phyloP scores from a whole-genome alignment of 2,329 filamentous ascomycete genomes.

The Penicillium decumbens region DNA sequence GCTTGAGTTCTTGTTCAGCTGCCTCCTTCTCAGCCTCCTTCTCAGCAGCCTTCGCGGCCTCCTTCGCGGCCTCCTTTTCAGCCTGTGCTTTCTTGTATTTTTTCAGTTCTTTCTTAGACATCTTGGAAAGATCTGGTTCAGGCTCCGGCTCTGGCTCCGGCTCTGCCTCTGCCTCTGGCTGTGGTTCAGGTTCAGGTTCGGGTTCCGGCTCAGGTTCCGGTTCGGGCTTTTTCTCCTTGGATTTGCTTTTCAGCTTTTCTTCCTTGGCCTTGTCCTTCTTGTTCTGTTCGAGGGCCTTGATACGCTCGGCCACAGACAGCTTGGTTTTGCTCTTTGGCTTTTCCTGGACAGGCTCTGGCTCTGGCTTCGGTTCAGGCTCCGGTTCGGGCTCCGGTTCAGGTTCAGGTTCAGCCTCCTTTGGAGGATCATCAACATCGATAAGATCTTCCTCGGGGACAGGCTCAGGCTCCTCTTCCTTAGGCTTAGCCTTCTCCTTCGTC shows the following conservation, averaged over 20 bases:
- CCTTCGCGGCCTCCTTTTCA: constrained; percentile 27
- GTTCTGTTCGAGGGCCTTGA: constrained; percentile 45
- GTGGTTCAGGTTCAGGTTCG: constrained; percentile 22
- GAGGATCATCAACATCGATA: constrained; percentile 38
- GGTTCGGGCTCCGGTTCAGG: constrained; percentile 32
- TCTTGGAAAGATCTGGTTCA: constrained; percentile 19
- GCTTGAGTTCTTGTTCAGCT: constrained; percentile 18
- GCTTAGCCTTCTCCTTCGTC: constrained; percentile 36
- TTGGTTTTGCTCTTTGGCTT: constrained; percentile 43
- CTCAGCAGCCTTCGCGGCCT: constrained; percentile 2
- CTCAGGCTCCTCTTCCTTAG: constrained; percentile 18
- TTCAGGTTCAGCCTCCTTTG: constrained; percentile 30
- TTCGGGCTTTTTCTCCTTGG: constrained; percentile 21
- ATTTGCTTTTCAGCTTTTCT: constrained; percentile 36
- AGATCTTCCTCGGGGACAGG: constrained; percentile 23
- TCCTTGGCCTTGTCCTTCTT: constrained; percentile 40
- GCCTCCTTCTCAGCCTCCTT: constrained; percentile 23
- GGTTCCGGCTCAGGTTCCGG: constrained; percentile 26
- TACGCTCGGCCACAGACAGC: constrained; percentile 51
- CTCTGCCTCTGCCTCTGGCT: constrained; percentile 17
- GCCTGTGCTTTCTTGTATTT: constrained; percentile 27
- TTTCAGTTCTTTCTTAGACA: constrained; percentile 27
- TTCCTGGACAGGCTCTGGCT: constrained; percentile 37
- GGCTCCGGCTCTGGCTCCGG: constrained; percentile 27
- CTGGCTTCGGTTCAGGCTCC: constrained; percentile 33